Evolutionary conservation across 495 filamentous ascomycete species (phyloP).

Genomic region (Daldinia caldariorum): DNA sequence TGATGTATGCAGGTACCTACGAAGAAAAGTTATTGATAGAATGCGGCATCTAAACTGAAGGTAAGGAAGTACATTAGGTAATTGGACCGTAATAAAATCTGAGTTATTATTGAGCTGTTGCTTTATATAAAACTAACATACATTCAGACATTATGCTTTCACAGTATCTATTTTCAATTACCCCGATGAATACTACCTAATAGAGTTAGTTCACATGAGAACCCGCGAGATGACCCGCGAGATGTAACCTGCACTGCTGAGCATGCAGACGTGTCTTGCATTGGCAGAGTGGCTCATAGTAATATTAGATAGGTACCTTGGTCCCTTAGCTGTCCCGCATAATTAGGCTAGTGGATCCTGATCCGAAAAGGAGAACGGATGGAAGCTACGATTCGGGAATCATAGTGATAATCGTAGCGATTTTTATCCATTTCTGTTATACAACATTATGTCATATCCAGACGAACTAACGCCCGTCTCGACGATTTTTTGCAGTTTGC

Average conservation of each 20-base stretch:
- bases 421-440: constrained; percentile 1
- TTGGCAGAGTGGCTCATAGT: constrained; percentile 5
- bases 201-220: background rate
- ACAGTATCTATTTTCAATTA: no score
- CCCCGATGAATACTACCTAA: background rate
- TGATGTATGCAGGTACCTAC: background rate
- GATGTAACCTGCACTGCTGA: background rate
- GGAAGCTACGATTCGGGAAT: constrained; percentile 1
- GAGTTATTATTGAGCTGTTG: no score
- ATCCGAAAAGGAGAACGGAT: background rate
- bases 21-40: background rate
- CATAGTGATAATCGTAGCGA: background rate
- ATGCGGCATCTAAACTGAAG: background rate
- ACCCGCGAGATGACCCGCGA: no score
- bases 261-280: constrained; percentile 18
- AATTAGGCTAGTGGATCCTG: constrained; percentile 1
- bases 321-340: constrained; percentile 3
- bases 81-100: no score
- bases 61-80: background rate
- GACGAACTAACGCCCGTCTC: background rate
- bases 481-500: background rate
- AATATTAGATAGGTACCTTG: background rate
- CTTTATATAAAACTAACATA: no score
- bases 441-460: constrained; percentile 13
- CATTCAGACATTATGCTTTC: no score